Conservation (phyloP, 371 early-diverging fungal species). For the Basidiobolus meristosporus region DNA sequence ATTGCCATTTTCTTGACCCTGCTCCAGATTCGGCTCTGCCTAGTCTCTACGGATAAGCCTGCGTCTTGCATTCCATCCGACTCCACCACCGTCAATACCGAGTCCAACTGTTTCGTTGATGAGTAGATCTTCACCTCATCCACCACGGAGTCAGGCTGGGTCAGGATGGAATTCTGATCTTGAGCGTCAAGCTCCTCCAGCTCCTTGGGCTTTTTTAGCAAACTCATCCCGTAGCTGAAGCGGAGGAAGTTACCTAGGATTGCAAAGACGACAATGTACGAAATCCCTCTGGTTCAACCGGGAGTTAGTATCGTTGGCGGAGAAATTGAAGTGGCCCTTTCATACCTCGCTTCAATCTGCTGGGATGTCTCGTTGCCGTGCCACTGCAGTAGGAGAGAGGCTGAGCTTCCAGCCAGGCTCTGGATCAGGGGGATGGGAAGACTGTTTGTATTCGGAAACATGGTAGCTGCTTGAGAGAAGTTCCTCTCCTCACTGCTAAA, state of each 20-base stretch:
- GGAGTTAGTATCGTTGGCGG: too few species aligned
- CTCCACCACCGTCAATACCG: too few species aligned
- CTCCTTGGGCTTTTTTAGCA: constrained; percentile 17
- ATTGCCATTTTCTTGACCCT: neutral
- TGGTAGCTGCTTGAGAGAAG: constrained; percentile 36
- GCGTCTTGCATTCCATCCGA: too few species aligned
- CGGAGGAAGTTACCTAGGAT: constrained; percentile 50
- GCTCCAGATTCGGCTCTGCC: constrained; percentile 1
- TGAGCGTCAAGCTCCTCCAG: constrained; percentile 4
- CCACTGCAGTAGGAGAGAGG: constrained; percentile 29
- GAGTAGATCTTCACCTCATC: too few species aligned
- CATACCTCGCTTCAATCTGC: constrained; percentile 30
- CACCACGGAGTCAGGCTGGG: too few species aligned
- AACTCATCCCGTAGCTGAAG: constrained; percentile 53
- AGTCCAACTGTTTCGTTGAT: neutral
- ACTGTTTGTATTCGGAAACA: constrained; percentile 55
- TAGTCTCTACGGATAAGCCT: constrained; percentile 2
- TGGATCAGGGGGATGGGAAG: constrained; percentile 49
- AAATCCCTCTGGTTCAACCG: constrained; percentile 54
- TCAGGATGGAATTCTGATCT: neutral
- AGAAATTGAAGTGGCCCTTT: constrained; percentile 6
- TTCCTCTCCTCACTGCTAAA: constrained; percentile 22
- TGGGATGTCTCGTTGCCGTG: constrained; percentile 32
- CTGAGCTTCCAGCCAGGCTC: constrained; percentile 44
- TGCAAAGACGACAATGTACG: constrained; percentile 53